Base-by-base conservation (phyloP, 1,284 basidiomycete genomes). In the Anthracocystis walkeri region DNA sequence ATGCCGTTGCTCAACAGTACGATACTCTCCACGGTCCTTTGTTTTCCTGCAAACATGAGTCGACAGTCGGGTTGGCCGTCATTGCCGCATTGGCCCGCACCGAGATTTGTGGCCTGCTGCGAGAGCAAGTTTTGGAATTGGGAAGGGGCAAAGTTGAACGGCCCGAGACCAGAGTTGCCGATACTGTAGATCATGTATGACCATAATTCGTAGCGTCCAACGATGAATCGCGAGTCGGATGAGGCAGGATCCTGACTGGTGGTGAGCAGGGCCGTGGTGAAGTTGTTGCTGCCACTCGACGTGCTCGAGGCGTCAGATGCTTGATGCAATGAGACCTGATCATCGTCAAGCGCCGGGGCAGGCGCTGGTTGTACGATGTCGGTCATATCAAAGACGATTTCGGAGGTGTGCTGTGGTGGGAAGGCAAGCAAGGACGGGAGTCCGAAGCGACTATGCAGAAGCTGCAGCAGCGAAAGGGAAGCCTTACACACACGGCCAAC, bases 81-180 rank as follows among this genome's bases (percentile, higher is more conserved):
- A 25, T 59, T 58, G 8, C 73, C 76, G 35, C 78, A 80, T 7
- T 29, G 35, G 1, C 61, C 73, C 16, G 58, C 55, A 31, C 87
- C 87, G 2, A 90, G 90, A 77, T 92, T 90, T 69, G 90, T 91
- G 7, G 59, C 64, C 53, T 64, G 69, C 48, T 42, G 62, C 27
- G 33, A 92, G 41, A 92, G 87, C 52, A 92, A 84, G 82, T 92
- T 92, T 83, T 92, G 91, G 82, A 91, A 91, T 78, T 92, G 90
- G 11, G 90, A 90, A 2, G 90, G 91, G 7, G 90, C 91, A 85
- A 90, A 91, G 78, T 92, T 92, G 87, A 92, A 92, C 10, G 65
- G 70, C 0, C 65, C 64, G 7, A 81, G 86, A 1, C 91, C 91
- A 51, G 89, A 91, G 76, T 92, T 92, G 41, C 91, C 91, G 86